These are phyloP conservation scores for Colletotrichum sp. DNA, from an alignment of 2,329 filamentous ascomycete species.

Conservation along the genomic window DNA sequence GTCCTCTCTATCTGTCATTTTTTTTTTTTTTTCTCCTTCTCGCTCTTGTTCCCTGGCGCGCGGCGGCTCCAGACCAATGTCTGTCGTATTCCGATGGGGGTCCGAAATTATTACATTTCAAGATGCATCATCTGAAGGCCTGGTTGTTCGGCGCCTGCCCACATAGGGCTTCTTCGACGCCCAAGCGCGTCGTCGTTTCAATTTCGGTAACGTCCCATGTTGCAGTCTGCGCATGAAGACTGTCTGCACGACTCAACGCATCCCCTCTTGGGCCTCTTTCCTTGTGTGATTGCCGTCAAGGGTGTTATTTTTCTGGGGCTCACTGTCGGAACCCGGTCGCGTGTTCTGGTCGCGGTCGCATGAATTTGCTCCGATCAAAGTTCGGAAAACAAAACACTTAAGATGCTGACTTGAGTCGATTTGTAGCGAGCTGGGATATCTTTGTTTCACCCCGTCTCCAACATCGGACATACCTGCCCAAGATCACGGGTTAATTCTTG, in stretches of 20 bases:
- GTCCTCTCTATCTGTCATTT: neutral
- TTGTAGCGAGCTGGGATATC: constrained; percentile 18
- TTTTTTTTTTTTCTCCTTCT: neutral
- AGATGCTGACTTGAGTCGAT: constrained; percentile 21
- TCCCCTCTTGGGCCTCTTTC: constrained; percentile 3
- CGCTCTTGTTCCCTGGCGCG: neutral
- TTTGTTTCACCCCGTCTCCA: constrained; percentile 17
- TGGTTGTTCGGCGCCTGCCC: constrained; percentile 12
- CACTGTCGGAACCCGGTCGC: constrained; percentile 13
- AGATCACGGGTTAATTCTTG: constrained; percentile 4
- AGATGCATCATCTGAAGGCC: constrained; percentile 21
- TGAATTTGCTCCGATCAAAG: constrained; percentile 21
- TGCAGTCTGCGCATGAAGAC: constrained; percentile 21
- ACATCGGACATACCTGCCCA: constrained; percentile 17
- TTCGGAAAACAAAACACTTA: constrained; percentile 22
- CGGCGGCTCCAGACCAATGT: neutral
- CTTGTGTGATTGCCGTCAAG: constrained; percentile 16
- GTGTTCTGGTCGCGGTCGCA: constrained; percentile 20
- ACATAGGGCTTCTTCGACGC: constrained; percentile 10
- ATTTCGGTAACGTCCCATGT: constrained; percentile 23
- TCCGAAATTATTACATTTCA: constrained; percentile 20
- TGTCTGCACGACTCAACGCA: constrained; percentile 17
- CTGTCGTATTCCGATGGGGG: constrained; percentile 13
- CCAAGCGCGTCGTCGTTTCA: constrained; percentile 19
- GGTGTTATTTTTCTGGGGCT: constrained; percentile 6